Evolutionary conservation across 73 alveolate genomes (phyloP), one percentile per base, ranked within the genome.

Genomic region (Paramecium primaurelia): DNA sequence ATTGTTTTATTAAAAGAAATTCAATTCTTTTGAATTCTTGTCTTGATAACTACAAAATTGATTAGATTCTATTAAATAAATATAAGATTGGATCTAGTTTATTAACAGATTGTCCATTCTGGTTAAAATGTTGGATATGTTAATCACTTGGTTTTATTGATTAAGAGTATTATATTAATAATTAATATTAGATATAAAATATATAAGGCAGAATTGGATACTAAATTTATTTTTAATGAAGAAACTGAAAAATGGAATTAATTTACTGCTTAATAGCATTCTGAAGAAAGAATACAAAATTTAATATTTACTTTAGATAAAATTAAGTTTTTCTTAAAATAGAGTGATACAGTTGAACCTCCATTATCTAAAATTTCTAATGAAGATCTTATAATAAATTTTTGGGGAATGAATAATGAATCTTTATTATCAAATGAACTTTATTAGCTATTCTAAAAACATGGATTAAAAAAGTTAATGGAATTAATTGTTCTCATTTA

Each of bases 71-170:
- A 68, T 86, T 97, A 44, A 71, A 93, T 45, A 93, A 93, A 75
- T 93, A 95, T 86, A 96, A 97, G 12, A 92, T 98, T 20, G 95
- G 94, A 51, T 91, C 91, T 51, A 94, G 98, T 36, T 71, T 98
- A 8, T 92, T 97, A 92, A 92, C 94, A 51, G 97, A 77, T 26
- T 96, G 96, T 37, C 99, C 99, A 2, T 92, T 86, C 16, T 98
- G 99, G 99, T 94, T 98, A 47, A 94, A 87, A 64, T 96, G 96
- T 86, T 98, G 99, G 99, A 92, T 97, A 8, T 93, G 97, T n/a
- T 86, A 96, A 20, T 95, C 97, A n/a, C 92, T 97, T 16, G 95
- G 92, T 84, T 97, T 95, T 47, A 92, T 97, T 32, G 96, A 96
- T 59, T 94, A 95, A 93, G 99, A 98, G 94, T 92, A 92, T 71